Evolutionary conservation across 176 grass and related monocot species (phyloP).

Genomic region (barley (Hordeum vulgare)): MorexV3_pseudomolecules_assembly NC_058519.1:631418321-631418820

Average conservation of each 20-base stretch:
- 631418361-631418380: not conserved
- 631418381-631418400: not conserved
- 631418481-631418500: constrained; percentile 96
- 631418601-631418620: constrained; percentile 34
- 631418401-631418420: not conserved
- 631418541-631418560: constrained; percentile 44
- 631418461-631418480: constrained; percentile 67
- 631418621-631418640: constrained; percentile 48
- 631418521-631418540: constrained; percentile 59
- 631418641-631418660: constrained; percentile 48
- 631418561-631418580: constrained; percentile 22
- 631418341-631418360: not conserved
- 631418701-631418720: constrained; percentile 39
- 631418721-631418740: constrained; percentile 46
- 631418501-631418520: constrained; percentile 89
- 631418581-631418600: not conserved
- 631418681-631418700: constrained; percentile 35
- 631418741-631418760: constrained; percentile 50
- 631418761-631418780: constrained; percentile 30
- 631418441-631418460: constrained; percentile 22
- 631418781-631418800: not conserved
- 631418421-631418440: constrained; percentile 25
- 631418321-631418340: not conserved
- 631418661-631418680: constrained; percentile 47
- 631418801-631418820: not conserved